Evolutionary conservation across 495 filamentous ascomycete species (phyloP).

Genomic region (Penicillium roqueforti): DNA sequence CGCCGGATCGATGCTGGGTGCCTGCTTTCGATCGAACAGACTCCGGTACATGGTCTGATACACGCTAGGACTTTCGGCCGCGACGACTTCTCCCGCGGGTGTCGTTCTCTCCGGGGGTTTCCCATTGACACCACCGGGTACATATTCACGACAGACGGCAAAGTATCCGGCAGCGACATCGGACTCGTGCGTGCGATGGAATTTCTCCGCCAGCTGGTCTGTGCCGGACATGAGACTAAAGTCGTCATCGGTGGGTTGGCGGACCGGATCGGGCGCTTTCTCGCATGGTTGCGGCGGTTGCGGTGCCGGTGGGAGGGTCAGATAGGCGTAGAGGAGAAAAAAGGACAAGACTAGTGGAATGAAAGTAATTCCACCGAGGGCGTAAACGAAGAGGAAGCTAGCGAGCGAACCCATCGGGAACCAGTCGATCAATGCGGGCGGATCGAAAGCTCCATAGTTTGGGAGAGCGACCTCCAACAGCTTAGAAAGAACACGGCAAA

Average conservation of each 20-base stretch:
- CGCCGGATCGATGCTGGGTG: conserved; percentile 44
- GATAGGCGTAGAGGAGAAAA: conserved; percentile 63
- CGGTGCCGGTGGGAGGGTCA: conserved; percentile 54
- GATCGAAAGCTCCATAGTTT: conserved; percentile 36
- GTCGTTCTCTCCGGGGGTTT: conserved; percentile 84
- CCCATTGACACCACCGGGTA: conserved; percentile 83
- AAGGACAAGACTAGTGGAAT: conserved; percentile 67
- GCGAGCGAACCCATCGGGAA: conserved; percentile 64
- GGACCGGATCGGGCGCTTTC: conserved; percentile 28
- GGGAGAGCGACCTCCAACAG: conserved; percentile 9
- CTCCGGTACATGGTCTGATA: conserved; percentile 98
- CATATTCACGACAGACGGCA: conserved; percentile 88
- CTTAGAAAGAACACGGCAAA: conserved; percentile 9
- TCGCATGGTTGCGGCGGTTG: conserved; percentile 38
- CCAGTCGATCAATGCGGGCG: conserved; percentile 33
- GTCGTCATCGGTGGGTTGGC: conserved; percentile 43
- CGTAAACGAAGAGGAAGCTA: conserved; percentile 68
- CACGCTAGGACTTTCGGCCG: conserved; percentile 79
- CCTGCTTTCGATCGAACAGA: conserved; percentile 82
- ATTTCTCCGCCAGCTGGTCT: conserved; percentile 50
- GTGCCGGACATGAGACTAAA: conserved; percentile 47
- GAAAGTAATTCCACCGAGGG: conserved; percentile 89
- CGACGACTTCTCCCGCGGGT: conserved; percentile 66
- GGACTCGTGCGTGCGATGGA: conserved; percentile 58
- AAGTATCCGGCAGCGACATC: conserved; percentile 93